phyloP scores from a whole-genome alignment of 1,284 basidiomycete species.

The Microbotryomycetes sp. region DNA sequence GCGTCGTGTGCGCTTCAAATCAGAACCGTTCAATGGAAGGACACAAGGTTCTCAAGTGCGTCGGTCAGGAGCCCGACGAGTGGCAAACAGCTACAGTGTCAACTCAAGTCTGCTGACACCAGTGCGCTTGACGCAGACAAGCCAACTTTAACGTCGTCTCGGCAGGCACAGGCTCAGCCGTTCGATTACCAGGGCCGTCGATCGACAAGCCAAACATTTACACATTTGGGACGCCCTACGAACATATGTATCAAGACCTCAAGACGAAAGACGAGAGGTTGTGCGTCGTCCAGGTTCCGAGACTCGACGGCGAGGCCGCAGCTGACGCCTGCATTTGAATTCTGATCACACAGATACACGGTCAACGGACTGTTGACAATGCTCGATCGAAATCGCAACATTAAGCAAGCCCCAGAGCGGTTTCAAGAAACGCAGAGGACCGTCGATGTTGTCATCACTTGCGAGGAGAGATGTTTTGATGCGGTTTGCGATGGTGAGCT shows the following conservation, averaged over 20 bases:
- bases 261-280: slow-evolving; percentile 73
- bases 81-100: background rate
- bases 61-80: slow-evolving; percentile 20
- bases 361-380: slow-evolving; percentile 94
- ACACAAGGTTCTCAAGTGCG: slow-evolving; percentile 81
- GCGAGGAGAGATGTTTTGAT: slow-evolving; percentile 98
- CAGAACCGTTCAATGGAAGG: slow-evolving; percentile 99
- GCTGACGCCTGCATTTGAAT: background rate
- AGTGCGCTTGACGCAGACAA: slow-evolving; percentile 45
- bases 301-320: background rate
- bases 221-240: slow-evolving; percentile 96
- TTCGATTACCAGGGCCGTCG: slow-evolving; percentile 88
- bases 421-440: slow-evolving; percentile 88
- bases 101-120: background rate
- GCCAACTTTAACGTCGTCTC: slow-evolving; percentile 88
- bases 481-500: slow-evolving; percentile 92
- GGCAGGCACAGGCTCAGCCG: slow-evolving; percentile 92
- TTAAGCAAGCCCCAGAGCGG: slow-evolving; percentile 89
- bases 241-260: slow-evolving; percentile 91
- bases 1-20: slow-evolving; percentile 96
- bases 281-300: slow-evolving; percentile 34
- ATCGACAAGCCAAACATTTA: slow-evolving; percentile 98
- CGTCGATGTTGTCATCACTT: slow-evolving; percentile 95
- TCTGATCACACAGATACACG: slow-evolving; percentile 63
- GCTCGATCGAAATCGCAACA: slow-evolving; percentile 89